Evolutionary conservation across 805 yeast genomes (phyloP), one percentile per base, ranked within the genome.

Genomic region (Cyberlindnera xishuangbannaensis): DNA sequence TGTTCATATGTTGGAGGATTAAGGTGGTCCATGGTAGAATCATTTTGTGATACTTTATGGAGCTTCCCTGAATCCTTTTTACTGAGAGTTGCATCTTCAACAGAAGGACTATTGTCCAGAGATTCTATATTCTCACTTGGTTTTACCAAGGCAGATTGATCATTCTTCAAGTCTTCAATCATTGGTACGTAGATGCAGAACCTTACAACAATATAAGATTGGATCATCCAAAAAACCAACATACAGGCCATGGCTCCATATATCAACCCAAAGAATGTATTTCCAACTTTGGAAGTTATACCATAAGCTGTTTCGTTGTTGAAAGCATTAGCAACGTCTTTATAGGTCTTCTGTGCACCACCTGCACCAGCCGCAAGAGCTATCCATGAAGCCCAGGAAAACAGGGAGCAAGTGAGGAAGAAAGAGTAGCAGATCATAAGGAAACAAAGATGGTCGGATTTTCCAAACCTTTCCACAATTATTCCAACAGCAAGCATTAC

Each of bases 261-360:
- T 9, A 36, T 28, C 18, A 22, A 19, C 6, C n/a, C n/a, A 15
- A 15, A 36, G 18, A 36, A 22, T 9, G n/a, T 27, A 4, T 14
- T 6, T 4, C 35, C 39, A n/a, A 28, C 17, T 12, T 17, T 22
- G 18, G 35, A 31, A 4, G 20, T 24, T 12, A 36, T 27, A 6
- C 39, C 39, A 18, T 36, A 36, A 10, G 21, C 26, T 2, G 22
- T 22, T 8, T 27, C 30, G 10, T 31, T 17, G 19, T 27, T 27
- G 27, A 31, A 31, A 12, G 32, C 34, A 6, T 18, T 22, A 21
- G 32, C 26, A 18, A 27, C 26, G 12, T 18, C 15, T 9, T 18
- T 18, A 15, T 20, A 28, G 12, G 30, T 25, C 2, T 7, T 17
- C 6, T 21, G 9, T 5, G 30, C 15, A 2, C 17, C 23, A 15